Base-by-base conservation (phyloP, 78 protist genomes). In the Creolimax fragrantissima region DNA sequence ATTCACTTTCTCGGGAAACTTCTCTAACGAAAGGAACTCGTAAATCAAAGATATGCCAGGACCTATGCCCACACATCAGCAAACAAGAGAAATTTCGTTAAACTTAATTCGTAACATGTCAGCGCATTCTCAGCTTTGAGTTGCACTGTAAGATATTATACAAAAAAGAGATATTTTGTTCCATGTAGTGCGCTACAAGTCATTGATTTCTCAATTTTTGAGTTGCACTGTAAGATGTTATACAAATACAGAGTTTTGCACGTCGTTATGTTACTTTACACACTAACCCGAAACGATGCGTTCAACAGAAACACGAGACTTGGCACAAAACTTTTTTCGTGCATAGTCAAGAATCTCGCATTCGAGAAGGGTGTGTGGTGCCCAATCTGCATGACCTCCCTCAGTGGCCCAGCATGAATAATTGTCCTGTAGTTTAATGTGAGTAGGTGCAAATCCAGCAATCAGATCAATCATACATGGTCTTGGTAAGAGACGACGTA, bases 311-410 rank as follows among this genome's bases (percentile, higher is more conserved):
- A 93, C 83, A 58, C 92, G 92, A 92, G 35, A 44, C n/a, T 42
- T 42, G 24, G n/a, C 67, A 3, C 36, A 3, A 24, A 86, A 92
- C 44, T 85, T 84, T 35, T 84, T 44, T 3, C 91, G 92, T 4
- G 81, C 32, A n/a, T 5, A 92, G 7, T 5, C 42, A 17, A 92
- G 84, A 35, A 92, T 3, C 88, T 92, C 94, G 37, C 7, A 11
- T 45, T 85, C 86, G 43, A 92, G 35, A 37, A 58, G 92, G 35
- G 7, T 86, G 41, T 85, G 92, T 41, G 94, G 94, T 17, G 94
- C 39, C n/a, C 24, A 93, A 44, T 93, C 94, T 35, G 90, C 39
- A 42, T 93, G 94, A 5, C 94, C 94, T 42, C 94, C 94, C 81
- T 93, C 94, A 11, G 91, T 36, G 3, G 94, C 92, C 3, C 3